Conservation (phyloP, 169 alveolate species). For the Plasmodium adleri region DNA sequence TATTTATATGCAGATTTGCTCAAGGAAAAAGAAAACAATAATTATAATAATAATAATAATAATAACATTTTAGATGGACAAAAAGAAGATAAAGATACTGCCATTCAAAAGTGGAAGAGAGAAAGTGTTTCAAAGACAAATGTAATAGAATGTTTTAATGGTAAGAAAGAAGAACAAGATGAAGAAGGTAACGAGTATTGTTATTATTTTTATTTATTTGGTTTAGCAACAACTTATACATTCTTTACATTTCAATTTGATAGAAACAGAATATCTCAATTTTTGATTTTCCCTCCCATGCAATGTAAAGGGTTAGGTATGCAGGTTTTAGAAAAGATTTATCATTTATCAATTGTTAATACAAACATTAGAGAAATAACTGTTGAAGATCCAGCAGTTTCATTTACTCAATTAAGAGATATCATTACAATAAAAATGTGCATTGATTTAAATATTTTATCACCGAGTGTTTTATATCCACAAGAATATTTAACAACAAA, state of each 20-base stretch:
- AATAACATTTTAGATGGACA: background rate
- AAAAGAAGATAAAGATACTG: background rate
- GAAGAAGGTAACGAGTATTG: constrained; percentile 3
- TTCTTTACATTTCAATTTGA: constrained; percentile 83
- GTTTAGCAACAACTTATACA: constrained; percentile 86
- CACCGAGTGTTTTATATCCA: constrained; percentile 49
- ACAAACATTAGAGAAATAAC: constrained; percentile 83
- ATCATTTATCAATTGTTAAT: constrained; percentile 82
- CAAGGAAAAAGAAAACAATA: background rate
- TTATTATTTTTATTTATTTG: constrained; percentile 75
- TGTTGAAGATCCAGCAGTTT: constrained; percentile 87
- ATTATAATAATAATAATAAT: constrained; percentile 4
- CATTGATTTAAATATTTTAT: constrained; percentile 42
- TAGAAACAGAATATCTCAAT: constrained; percentile 85
- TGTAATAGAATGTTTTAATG: constrained; percentile 9
- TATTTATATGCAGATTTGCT: constrained; percentile 58
- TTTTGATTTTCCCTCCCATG: constrained; percentile 84
- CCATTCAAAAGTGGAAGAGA: constrained; percentile 9
- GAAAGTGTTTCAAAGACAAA: constrained; percentile 5
- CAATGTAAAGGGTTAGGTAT: constrained; percentile 85
- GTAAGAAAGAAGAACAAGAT: constrained; percentile 31
- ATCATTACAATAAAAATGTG: constrained; percentile 81
- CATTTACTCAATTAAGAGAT: constrained; percentile 84
- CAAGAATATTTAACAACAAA: constrained; percentile 59
- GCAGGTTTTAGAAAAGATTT: constrained; percentile 80